Evolutionary conservation across 805 yeast genomes (phyloP), one percentile per base, ranked within the genome.

Genomic region (Candida coquimbonensis): DNA sequence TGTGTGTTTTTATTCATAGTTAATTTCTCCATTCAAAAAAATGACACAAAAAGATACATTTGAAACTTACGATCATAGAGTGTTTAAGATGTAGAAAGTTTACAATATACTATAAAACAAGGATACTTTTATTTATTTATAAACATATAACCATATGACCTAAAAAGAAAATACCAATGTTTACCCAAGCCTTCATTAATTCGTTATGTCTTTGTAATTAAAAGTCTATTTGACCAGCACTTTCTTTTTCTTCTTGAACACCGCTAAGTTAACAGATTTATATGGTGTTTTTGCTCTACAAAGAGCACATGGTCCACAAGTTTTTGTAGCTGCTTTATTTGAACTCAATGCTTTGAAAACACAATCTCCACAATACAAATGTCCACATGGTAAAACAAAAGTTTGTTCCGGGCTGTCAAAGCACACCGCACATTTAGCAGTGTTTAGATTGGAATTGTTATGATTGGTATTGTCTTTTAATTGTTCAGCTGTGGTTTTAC

Each of bases 341-440:
- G 68, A 64, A 31, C 65, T 63, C 50, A 68, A 49, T 33, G 70
- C 59, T 73, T 73, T 49, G 67, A 73, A 78, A 5, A 75, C 63
- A 55, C 83, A 79, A 26, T 70, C 72, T 7, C 71, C 65, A 53
- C 84, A 79, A 53, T 72, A 78, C 3, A 74, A 62, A 56, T 79
- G 84, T 0, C 84, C 84, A 60, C 84, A 79, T 0, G 75, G 73
- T 4, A 78, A 66, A 16, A 73, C 72, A 29, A 70, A 67, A 2
- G 81, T 72, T 7, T 63, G 53, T 14, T 65, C 70, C 3, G 80
- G 78, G 5, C 72, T 67, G 9, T 77, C 83, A 55, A 78, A 71
- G 44, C 84, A 79, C 19, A 79, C 73, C 0, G 81, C 79, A 55
- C 84, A 78, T 34, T 46, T 48, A 24, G 61, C 52, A 27, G 50